These are phyloP conservation scores for Monosporascus sp. DNA, from an alignment of 2,329 filamentous ascomycete species.

Conservation along the genomic window DNA sequence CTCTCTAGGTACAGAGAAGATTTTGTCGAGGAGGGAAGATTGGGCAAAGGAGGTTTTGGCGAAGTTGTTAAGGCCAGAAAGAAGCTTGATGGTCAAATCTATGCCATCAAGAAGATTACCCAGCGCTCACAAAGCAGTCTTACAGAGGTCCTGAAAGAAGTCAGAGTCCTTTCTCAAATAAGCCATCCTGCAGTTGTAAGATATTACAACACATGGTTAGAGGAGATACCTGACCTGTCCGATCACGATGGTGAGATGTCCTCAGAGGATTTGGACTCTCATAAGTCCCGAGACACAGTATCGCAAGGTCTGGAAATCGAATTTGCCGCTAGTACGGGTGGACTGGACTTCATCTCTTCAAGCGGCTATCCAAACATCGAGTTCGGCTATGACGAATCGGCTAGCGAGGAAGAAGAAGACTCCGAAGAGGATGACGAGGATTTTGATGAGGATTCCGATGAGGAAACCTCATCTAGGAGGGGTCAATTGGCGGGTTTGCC, in stretches of 20 bases:
- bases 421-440: conserved; percentile 32
- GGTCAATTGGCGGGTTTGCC: conserved; percentile 41
- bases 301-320: conserved; percentile 43
- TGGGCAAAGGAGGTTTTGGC: conserved; percentile 92
- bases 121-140: conserved; percentile 74
- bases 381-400: conserved; percentile 61
- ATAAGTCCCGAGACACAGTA: conserved; percentile 34
- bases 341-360: conserved; percentile 90
- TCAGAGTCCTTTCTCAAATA: conserved; percentile 82
- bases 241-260: conserved; percentile 54
- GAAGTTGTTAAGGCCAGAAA: conserved; percentile 94
- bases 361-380: conserved; percentile 66
- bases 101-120: conserved; percentile 94
- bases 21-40: conserved; percentile 80
- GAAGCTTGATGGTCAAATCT: conserved; percentile 87
- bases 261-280: conserved; percentile 34
- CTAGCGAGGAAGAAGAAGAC: conserved; percentile 30
- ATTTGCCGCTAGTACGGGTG: conserved; percentile 68
- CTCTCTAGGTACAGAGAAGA: conserved; percentile 80
- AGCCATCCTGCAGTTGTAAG: conserved; percentile 84
- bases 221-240: conserved; percentile 54
- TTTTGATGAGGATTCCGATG: conserved; percentile 36
- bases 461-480: conserved; percentile 38
- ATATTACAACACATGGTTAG: conserved; percentile 94
- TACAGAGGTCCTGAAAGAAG: conserved; percentile 77